Percentiles rank a stretch among this genome's conserved stretches.
These are phyloP conservation scores for Wallacemonas sp. DNA, from an alignment of 208 protist genomes.

Conservation along the genomic window DNA sequence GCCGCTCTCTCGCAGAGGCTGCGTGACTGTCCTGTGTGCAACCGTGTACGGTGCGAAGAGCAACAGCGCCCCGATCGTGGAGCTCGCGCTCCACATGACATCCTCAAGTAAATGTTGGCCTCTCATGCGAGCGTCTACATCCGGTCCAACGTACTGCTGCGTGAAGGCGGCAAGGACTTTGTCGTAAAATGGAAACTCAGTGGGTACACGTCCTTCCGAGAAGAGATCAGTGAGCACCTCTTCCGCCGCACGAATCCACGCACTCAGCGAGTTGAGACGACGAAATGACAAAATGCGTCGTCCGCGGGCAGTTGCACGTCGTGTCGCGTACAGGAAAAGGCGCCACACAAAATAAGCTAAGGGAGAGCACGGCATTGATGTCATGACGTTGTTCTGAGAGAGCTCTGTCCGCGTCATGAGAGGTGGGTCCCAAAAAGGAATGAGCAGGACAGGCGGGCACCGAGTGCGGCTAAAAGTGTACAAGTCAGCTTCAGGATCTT, in stretches of 20 bases:
- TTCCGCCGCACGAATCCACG: slow-evolving; percentile 11
- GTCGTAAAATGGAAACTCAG: slow-evolving; percentile 55
- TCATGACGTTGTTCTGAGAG: slow-evolving; percentile 51
- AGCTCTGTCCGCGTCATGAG: slow-evolving; percentile 69
- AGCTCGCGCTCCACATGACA: slow-evolving; percentile 38
- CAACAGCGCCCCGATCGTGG: slow-evolving; percentile 41
- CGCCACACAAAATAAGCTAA: slow-evolving; percentile 77
- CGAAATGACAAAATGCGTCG: slow-evolving; percentile 4
- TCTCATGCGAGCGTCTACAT: slow-evolving; percentile 22
- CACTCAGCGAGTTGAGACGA: slow-evolving; percentile 1
- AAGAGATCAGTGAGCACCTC: slow-evolving; percentile 9
- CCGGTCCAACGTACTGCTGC: slow-evolving; percentile 48
- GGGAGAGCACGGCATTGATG: slow-evolving; percentile 73
- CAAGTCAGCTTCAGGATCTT: slow-evolving; percentile 50
- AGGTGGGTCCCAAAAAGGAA: slow-evolving; percentile 85
- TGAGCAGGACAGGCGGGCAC: slow-evolving; percentile 54
- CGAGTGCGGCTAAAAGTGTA: slow-evolving; percentile 46
- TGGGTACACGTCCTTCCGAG: slow-evolving; percentile 15
- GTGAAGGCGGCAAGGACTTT: slow-evolving; percentile 47
- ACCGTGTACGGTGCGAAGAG: slow-evolving; percentile 37
- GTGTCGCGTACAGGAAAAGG: slow-evolving; percentile 55
- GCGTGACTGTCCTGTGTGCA: slow-evolving; percentile 21
- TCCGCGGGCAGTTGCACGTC: slow-evolving; percentile 3
- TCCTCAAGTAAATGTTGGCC: slow-evolving; percentile 34
- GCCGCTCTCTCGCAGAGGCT: slow-evolving; percentile 29